These are phyloP conservation scores for Botrytis byssoidea DNA, from an alignment of 2,329 filamentous ascomycete species.

Conservation along the genomic window DNA sequence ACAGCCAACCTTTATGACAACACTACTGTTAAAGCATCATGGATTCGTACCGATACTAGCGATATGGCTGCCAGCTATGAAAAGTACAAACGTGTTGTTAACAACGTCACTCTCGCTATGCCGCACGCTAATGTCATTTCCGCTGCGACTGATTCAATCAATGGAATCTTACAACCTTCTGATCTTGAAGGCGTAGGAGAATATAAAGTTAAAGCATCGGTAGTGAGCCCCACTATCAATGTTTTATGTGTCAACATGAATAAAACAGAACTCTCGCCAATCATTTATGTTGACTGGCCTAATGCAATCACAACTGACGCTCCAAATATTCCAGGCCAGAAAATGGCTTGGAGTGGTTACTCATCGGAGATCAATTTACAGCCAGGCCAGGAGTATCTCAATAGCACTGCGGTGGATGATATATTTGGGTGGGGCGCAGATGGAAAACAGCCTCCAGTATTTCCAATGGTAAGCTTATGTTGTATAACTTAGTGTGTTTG, in stretches of 20 bases:
- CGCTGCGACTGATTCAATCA: slow-evolving; percentile 60
- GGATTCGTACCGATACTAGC: slow-evolving; percentile 59
- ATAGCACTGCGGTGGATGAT: slow-evolving; percentile 62
- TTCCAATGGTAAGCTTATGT: slow-evolving; percentile 43
- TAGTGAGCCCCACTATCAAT: slow-evolving; percentile 69
- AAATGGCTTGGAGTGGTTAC: slow-evolving; percentile 42
- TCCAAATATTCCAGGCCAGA: slow-evolving; percentile 42
- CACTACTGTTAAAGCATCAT: slow-evolving; percentile 66
- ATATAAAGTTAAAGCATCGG: slow-evolving; percentile 65
- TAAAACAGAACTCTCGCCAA: slow-evolving; percentile 55
- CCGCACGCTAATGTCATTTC: slow-evolving; percentile 67
- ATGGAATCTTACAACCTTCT: slow-evolving; percentile 68
- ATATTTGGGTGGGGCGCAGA: slow-evolving; percentile 66
- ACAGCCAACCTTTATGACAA: slow-evolving; percentile 68
- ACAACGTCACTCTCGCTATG: slow-evolving; percentile 76
- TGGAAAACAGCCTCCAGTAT: slow-evolving; percentile 52
- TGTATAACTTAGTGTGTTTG: neutral
- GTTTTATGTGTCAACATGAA: slow-evolving; percentile 70
- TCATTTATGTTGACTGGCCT: slow-evolving; percentile 65
- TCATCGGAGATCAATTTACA: slow-evolving; percentile 41
- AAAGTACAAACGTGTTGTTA: slow-evolving; percentile 57
- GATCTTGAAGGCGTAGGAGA: slow-evolving; percentile 64
- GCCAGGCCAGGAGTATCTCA: slow-evolving; percentile 46
- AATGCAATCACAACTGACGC: slow-evolving; percentile 37
- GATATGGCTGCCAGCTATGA: slow-evolving; percentile 53